phyloP scores from a whole-genome alignment of 2,329 filamentous ascomycete genomes.

The Erysiphe pulchra region DNA sequence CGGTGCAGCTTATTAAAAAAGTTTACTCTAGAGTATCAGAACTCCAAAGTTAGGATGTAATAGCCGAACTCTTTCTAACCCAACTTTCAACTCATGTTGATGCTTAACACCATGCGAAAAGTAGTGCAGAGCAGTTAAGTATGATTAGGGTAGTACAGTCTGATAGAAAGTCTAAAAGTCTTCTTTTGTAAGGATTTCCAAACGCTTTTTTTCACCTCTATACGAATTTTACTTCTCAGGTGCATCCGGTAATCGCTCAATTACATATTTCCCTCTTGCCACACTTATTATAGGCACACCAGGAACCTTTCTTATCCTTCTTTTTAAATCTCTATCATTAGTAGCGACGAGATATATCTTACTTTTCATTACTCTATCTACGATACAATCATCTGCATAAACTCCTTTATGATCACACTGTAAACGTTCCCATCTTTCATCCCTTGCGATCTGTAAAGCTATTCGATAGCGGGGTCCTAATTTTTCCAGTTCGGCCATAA shows the following conservation, averaged over 20 bases:
- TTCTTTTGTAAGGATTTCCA: too few relatives aligned
- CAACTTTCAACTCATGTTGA: too few relatives aligned
- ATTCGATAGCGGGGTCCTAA: constrained; percentile 72
- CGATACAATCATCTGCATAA: constrained; percentile 69
- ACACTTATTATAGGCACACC: constrained; percentile 49
- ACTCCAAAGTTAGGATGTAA: too few relatives aligned
- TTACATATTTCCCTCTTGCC: constrained; percentile 73
- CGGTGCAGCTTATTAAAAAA: too few relatives aligned
- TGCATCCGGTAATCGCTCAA: constrained; percentile 72
- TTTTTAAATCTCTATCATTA: constrained; percentile 56
- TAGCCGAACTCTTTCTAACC: too few relatives aligned
- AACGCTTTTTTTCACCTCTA: background rate
- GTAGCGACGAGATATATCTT: constrained; percentile 59
- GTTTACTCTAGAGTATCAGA: too few relatives aligned
- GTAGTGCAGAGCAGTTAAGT: too few relatives aligned
- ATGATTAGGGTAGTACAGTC: too few relatives aligned
- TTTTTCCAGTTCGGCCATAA: constrained; percentile 70
- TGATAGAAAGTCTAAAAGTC: too few relatives aligned
- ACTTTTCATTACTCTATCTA: constrained; percentile 45
- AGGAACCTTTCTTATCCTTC: constrained; percentile 61
- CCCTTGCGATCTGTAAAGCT: constrained; percentile 61
- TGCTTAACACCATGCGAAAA: too few relatives aligned
- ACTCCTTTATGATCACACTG: constrained; percentile 78
- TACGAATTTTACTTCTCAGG: constrained; percentile 24
- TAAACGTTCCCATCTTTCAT: constrained; percentile 67